Evolutionary conservation across 305 asterid species (phyloP).

Genomic region (Rubia tinctorum): DNA sequence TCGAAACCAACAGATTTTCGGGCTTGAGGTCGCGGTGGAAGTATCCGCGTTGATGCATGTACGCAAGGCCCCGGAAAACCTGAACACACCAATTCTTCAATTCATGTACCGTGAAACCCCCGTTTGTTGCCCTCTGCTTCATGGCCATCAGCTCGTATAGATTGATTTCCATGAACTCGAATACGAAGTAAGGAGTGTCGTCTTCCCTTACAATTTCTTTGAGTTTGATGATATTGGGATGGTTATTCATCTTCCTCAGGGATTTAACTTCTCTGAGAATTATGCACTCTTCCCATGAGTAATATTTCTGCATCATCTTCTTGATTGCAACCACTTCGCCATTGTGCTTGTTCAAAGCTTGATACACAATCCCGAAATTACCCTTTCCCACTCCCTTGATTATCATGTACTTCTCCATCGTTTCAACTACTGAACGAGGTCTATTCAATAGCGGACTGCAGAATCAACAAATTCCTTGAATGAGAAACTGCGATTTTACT

Average conservation of each 20-base stretch:
- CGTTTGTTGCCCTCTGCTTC: constrained; percentile 32
- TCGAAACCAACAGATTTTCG: constrained; percentile 81
- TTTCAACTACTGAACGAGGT: no score
- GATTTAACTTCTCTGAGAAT: constrained; percentile 96
- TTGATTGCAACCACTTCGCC: constrained; percentile 99
- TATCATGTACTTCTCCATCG: no score
- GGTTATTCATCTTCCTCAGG: constrained; percentile 70
- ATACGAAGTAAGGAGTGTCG: constrained; percentile 77
- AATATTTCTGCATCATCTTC: constrained; percentile 80
- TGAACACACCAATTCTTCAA: constrained; percentile 90
- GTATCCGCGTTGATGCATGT: constrained; percentile 70
- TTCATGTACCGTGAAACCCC: constrained; percentile 60
- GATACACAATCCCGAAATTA: constrained; percentile 89
- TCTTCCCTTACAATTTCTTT: constrained; percentile 89
- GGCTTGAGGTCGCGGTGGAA: no score
- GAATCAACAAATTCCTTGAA: no score
- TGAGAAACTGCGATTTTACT: no score
- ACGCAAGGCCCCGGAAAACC: constrained; percentile 85
- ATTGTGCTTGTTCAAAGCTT: constrained; percentile 75
- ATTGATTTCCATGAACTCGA: constrained; percentile 90
- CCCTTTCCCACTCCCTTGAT: constrained; percentile 96
- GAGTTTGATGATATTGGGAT: constrained; percentile 86
- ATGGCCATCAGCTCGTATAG: constrained; percentile 66
- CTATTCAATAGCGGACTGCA: no score
- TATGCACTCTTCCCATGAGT: constrained; percentile 92